A percentile compares a stretch with the other conserved stretches of the same genome.
Conservation (phyloP, 108 stramenopile genomes). For the Pseudonitzschia delicatissima region DNA sequence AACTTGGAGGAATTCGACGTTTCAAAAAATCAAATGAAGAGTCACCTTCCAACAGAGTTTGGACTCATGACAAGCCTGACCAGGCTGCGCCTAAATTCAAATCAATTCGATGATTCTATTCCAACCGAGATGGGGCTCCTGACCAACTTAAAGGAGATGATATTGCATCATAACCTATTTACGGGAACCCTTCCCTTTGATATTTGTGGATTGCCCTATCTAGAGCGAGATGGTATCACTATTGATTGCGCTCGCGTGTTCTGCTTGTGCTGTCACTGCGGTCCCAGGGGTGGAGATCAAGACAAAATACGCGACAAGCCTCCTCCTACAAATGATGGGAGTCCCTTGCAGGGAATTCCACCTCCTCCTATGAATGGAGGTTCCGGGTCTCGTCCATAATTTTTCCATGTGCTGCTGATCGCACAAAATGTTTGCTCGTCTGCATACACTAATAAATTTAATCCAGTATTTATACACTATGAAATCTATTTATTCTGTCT, state of each 20-base stretch:
- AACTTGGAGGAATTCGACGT: slow-evolving; percentile 39
- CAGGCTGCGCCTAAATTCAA: slow-evolving; percentile 9
- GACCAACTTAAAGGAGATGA: slow-evolving; percentile 29
- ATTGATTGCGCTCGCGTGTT: not conserved
- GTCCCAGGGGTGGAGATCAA: too few relatives aligned
- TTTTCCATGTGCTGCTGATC: too few relatives aligned
- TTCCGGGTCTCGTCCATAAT: too few relatives aligned
- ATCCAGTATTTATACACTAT: too few relatives aligned
- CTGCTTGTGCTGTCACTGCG: too few relatives aligned
- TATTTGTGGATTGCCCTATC: slow-evolving; percentile 22
- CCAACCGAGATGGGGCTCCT: slow-evolving; percentile 51
- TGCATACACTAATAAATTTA: too few relatives aligned
- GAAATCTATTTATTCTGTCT: too few relatives aligned
- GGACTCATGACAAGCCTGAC: slow-evolving; percentile 27
- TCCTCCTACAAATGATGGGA: too few relatives aligned
- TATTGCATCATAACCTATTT: slow-evolving; percentile 38
- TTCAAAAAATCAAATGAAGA: slow-evolving; percentile 48
- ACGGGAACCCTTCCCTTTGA: slow-evolving; percentile 40
- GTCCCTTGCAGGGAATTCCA: too few relatives aligned
- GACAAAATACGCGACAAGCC: too few relatives aligned
- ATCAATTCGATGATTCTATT: slow-evolving; percentile 42
- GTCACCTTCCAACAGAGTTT: slow-evolving; percentile 39
- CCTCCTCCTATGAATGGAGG: too few relatives aligned
- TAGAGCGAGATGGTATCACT: not conserved
- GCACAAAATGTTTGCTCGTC: too few relatives aligned